Conservation (phyloP, 2,329 filamentous ascomycete genomes). For the Phyllosticta citribraziliensis region DNA sequence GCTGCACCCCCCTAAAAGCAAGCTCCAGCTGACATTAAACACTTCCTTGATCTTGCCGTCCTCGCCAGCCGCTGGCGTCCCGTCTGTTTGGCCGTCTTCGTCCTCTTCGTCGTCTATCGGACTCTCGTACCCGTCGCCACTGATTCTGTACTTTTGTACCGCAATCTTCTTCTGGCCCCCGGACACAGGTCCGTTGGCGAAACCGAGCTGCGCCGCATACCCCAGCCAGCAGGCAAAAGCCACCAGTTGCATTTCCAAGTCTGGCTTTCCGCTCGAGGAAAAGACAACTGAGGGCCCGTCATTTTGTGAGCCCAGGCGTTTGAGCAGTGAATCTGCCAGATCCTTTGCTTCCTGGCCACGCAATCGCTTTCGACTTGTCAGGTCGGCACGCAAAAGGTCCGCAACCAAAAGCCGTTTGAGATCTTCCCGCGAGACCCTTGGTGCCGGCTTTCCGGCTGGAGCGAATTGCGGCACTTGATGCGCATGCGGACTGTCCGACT, state of each 20-base stretch:
- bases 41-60: slow-evolving; percentile 23
- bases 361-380: slow-evolving; percentile 34
- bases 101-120: slow-evolving; percentile 32
- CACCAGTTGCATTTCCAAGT: slow-evolving; percentile 23
- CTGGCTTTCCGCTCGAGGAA: background rate
- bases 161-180: slow-evolving; percentile 27
- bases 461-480: slow-evolving; percentile 14
- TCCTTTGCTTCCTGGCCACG: slow-evolving; percentile 37
- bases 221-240: slow-evolving; percentile 34
- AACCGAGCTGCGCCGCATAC: slow-evolving; percentile 24
- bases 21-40: slow-evolving; percentile 36
- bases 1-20: slow-evolving; percentile 30
- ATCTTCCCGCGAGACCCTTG: slow-evolving; percentile 24
- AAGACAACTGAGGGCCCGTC: background rate
- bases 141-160: slow-evolving; percentile 32
- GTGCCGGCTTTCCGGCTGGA: background rate
- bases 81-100: slow-evolving; percentile 13
- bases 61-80: slow-evolving; percentile 11
- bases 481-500: slow-evolving; percentile 15
- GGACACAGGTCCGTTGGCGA: slow-evolving; percentile 25
- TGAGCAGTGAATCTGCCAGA: slow-evolving; percentile 35
- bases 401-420: slow-evolving; percentile 37
- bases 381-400: slow-evolving; percentile 37
- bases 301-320: slow-evolving; percentile 17
- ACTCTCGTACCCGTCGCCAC: slow-evolving; percentile 30